A percentile compares a stretch with the other conserved stretches of the same genome.
Conservation (phyloP, 495 filamentous ascomycete species). For the Entonaema liquescens region DNA sequence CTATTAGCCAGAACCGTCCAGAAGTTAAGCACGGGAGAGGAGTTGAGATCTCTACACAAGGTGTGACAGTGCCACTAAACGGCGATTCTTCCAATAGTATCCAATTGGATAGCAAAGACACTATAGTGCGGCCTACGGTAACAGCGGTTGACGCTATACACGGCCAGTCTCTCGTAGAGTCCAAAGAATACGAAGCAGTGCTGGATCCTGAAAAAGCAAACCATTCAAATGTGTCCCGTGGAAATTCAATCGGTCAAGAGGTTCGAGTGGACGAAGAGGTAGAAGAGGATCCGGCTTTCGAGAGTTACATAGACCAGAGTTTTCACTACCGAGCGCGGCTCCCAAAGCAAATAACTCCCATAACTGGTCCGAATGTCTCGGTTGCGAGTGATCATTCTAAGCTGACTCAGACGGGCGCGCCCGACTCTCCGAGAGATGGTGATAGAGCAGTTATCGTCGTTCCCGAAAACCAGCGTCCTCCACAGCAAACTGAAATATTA, state of each 20-base stretch:
- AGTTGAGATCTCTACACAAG: not conserved
- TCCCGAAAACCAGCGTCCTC: not conserved
- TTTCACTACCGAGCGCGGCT: conserved; percentile 44
- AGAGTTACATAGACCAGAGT: conserved; percentile 40
- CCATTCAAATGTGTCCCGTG: not conserved
- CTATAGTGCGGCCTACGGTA: not conserved
- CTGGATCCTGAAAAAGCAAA: not conserved
- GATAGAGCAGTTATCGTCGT: not conserved
- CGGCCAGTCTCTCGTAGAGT: not conserved
- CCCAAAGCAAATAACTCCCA: conserved; percentile 11
- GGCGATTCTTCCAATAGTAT: not conserved
- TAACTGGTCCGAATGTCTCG: conserved; percentile 2
- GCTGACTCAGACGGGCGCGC: conserved; percentile 20
- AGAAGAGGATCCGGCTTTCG: conserved; percentile 15
- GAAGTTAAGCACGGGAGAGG: not conserved
- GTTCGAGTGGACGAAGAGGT: not conserved
- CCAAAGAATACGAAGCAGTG: not conserved
- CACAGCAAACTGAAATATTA: not conserved
- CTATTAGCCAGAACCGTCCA: conserved; percentile 12
- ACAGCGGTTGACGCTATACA: not conserved
- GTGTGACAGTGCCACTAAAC: not conserved
- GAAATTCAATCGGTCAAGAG: not conserved
- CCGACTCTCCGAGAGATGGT: conserved; percentile 9
- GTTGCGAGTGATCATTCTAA: not conserved
- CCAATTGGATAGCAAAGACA: not conserved